Percentiles rank a stretch among this genome's conserved stretches.
Conservation (phyloP, 2,329 filamentous ascomycete genomes). For the Botrytis byssoidea region DNA sequence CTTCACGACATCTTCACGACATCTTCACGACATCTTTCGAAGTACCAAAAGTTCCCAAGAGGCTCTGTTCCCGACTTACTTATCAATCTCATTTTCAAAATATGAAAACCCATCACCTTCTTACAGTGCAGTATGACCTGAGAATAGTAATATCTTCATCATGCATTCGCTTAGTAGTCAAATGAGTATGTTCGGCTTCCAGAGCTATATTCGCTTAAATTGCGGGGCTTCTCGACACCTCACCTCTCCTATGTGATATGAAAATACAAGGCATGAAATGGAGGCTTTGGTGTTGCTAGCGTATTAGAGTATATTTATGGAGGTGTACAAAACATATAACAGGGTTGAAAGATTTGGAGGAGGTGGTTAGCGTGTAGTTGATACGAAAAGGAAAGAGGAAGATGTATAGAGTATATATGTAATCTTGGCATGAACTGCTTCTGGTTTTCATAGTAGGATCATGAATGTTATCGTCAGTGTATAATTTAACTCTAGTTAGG, state of each 20-base stretch:
- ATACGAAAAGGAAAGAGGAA: neutral
- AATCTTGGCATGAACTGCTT: neutral
- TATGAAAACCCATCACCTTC: too few species aligned
- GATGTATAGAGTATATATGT: neutral
- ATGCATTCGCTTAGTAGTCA: neutral
- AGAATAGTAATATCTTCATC: neutral
- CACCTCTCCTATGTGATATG: neutral
- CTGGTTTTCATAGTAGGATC: neutral
- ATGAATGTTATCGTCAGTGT: neutral
- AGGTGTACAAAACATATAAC: rapidly evolving
- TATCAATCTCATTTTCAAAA: neutral
- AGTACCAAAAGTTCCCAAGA: neutral
- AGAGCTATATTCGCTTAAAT: neutral
- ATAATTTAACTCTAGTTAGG: rapidly evolving
- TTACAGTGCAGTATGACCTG: neutral
- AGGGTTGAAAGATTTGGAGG: too few species aligned
- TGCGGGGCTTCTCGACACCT: neutral
- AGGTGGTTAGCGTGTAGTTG: neutral
- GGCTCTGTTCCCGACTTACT: neutral
- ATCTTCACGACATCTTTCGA: neutral
- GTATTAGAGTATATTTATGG: neutral
- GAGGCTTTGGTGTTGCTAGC: neutral
- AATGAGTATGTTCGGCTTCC: neutral
- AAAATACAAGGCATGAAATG: neutral
- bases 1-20: too few species aligned